A percentile compares a stretch with the other conserved stretches of the same genome.
Conservation (phyloP, 192 early-diverging fungal genomes). For the Thamnidium elegans region DNA sequence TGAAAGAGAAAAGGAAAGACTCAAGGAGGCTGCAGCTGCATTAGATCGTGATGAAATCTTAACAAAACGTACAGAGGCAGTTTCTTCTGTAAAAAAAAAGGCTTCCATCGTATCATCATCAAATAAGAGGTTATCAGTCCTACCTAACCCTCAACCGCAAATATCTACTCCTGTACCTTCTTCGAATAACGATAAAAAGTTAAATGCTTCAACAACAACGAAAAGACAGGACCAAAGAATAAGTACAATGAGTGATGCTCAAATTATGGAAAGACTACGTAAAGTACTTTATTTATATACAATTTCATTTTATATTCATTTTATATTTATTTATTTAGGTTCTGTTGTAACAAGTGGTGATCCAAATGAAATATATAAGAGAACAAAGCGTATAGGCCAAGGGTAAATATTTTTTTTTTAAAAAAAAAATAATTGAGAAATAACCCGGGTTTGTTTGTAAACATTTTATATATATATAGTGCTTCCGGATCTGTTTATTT, state of each 20-base stretch:
- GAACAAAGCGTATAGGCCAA: slow-evolving; percentile 96
- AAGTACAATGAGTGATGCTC: slow-evolving; percentile 83
- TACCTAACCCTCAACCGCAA: slow-evolving; percentile 35
- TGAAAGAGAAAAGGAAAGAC: slow-evolving; percentile 20
- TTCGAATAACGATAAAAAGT: slow-evolving; percentile 1
- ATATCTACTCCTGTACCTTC: slow-evolving; percentile 36
- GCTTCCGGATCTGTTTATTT: slow-evolving; percentile 91
- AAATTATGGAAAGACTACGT: slow-evolving; percentile 92
- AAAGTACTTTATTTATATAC: slow-evolving; percentile 22
- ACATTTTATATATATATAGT: slow-evolving; percentile 35
- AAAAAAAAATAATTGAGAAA: neutral
- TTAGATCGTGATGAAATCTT: slow-evolving; percentile 12
- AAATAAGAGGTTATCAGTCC: slow-evolving; percentile 22
- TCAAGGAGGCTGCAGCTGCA: slow-evolving; percentile 5
- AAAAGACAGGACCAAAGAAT: slow-evolving; percentile 67
- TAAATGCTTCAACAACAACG: slow-evolving; percentile 34
- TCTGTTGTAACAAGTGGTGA: slow-evolving; percentile 88
- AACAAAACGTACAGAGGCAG: slow-evolving; percentile 1
- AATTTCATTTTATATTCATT: neutral
- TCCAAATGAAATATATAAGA: slow-evolving; percentile 86
- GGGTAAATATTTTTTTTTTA: slow-evolving; percentile 54
- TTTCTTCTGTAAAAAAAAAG: neutral
- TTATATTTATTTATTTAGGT: slow-evolving; percentile 48
- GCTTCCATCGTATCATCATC: neutral
- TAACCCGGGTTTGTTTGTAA: neutral